Percentiles rank a stretch among this genome's conserved stretches.
phyloP scores from a whole-genome alignment of 371 early-diverging fungal species.

The Sporodiniella umbellata region DNA sequence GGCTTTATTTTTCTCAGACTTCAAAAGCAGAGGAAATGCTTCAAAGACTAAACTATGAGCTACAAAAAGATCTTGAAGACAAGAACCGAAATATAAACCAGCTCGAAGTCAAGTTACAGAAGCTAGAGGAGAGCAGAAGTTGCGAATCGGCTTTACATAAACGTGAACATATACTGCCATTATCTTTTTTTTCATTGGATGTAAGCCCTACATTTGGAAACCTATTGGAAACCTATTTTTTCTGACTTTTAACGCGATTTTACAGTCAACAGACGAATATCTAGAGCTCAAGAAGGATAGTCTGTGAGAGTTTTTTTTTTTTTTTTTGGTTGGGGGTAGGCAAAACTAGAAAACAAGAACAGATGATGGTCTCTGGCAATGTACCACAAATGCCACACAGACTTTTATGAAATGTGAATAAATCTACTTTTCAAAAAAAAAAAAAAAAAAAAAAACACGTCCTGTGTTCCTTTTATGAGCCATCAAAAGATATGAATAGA shows the following conservation, averaged over 20 bases:
- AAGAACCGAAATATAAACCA: constrained; percentile 1
- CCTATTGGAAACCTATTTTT: constrained; percentile 19
- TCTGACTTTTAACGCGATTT: too few relatives aligned
- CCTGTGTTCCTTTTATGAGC: too few relatives aligned
- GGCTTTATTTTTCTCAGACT: background rate
- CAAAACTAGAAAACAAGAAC: too few relatives aligned
- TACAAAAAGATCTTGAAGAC: constrained; percentile 19
- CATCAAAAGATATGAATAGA: too few relatives aligned
- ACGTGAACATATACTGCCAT: constrained; percentile 17
- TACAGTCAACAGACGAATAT: constrained; percentile 23
- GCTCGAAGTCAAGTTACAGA: constrained; percentile 1
- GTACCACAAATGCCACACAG: too few relatives aligned
- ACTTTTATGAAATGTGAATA: too few relatives aligned
- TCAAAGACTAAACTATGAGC: constrained; percentile 23
- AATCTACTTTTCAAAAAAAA: too few relatives aligned
- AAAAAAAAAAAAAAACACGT: too few relatives aligned
- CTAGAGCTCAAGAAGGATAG: constrained; percentile 38
- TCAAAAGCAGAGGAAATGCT: constrained; percentile 6
- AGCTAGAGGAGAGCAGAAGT: constrained; percentile 11
- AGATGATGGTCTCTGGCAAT: too few relatives aligned
- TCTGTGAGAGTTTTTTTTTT: constrained; percentile 31
- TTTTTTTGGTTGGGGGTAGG: too few relatives aligned
- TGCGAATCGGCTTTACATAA: constrained; percentile 23
- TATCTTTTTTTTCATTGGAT: constrained; percentile 20
- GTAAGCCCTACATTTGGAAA: constrained; percentile 14